phyloP scores from a whole-genome alignment of 306 rosid genomes.

The Castanopsis chinensis region DNA sequence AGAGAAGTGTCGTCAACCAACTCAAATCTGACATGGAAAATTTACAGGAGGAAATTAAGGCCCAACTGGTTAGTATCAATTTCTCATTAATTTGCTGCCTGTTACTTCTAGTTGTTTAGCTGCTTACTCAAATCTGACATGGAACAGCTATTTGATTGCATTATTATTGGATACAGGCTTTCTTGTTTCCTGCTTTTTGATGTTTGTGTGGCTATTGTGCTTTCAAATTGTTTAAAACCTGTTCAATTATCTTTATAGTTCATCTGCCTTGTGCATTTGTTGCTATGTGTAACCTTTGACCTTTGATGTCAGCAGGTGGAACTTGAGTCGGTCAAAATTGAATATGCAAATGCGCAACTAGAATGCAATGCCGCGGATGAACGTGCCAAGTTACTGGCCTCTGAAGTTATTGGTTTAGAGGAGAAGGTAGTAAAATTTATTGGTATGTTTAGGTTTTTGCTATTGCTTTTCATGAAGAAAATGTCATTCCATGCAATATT shows the following conservation, averaged over 20 bases:
- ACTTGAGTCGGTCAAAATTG: constrained; percentile 71
- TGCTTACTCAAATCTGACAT: neutral
- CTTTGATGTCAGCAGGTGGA: constrained; percentile 54
- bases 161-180: neutral
- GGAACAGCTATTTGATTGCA: neutral
- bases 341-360: constrained; percentile 75
- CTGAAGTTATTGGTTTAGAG: constrained; percentile 95
- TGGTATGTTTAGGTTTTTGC: constrained; percentile 39
- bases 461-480: neutral
- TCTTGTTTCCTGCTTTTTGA: neutral
- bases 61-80: constrained; percentile 62
- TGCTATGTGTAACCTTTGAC: constrained; percentile 5
- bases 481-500: neutral
- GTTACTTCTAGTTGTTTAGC: constrained; percentile 4
- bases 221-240: neutral
- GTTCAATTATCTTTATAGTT: constrained; percentile 1
- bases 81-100: constrained; percentile 5
- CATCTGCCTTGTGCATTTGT: neutral
- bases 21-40: constrained; percentile 80
- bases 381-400: constrained; percentile 91
- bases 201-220: neutral
- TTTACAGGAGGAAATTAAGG: constrained; percentile 74
- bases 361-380: constrained; percentile 98
- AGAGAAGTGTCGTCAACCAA: constrained; percentile 81
- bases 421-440: constrained; percentile 78